Evolutionary conservation across 257 asterid species (phyloP).

Genomic region (Ilex asprella): DNA sequence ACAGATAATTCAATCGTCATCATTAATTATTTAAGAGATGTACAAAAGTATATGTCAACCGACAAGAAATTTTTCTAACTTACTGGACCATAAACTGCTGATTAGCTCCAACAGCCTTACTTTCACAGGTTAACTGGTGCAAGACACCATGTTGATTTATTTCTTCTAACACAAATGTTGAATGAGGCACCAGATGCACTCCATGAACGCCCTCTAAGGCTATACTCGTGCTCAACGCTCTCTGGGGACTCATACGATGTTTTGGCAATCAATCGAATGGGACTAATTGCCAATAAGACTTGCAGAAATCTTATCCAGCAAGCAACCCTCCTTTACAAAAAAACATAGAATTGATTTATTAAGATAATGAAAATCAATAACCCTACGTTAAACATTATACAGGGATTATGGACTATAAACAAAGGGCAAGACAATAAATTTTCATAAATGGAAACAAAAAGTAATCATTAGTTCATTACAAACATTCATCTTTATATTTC

Average conservation of each 20-base stretch:
- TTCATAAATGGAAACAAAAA: too few species aligned
- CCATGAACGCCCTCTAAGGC: constrained; percentile 69
- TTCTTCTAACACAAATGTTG: constrained; percentile 60
- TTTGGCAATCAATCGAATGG: constrained; percentile 63
- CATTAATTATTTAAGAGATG: background rate
- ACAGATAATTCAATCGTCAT: too few species aligned
- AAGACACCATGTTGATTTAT: constrained; percentile 49
- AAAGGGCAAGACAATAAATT: too few species aligned
- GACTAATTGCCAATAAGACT: constrained; percentile 66
- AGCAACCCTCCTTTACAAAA: too few species aligned
- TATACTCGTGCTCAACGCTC: constrained; percentile 36
- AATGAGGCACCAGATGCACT: constrained; percentile 58
- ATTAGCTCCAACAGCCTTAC: constrained; percentile 29
- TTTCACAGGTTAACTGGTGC: constrained; percentile 24
- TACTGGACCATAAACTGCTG: constrained; percentile 42
- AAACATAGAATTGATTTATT: too few species aligned
- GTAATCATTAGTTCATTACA: too few species aligned
- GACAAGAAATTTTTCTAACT: constrained; percentile 16
- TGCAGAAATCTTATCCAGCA: too few species aligned
- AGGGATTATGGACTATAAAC: too few species aligned
- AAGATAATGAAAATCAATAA: too few species aligned
- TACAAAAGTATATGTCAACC: too few species aligned
- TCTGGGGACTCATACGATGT: constrained; percentile 49
- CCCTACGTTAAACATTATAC: too few species aligned
- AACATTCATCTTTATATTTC: too few species aligned